phyloP scores from a whole-genome alignment of 108 stramenopile species.

The Cyclotella cryptica region DNA sequence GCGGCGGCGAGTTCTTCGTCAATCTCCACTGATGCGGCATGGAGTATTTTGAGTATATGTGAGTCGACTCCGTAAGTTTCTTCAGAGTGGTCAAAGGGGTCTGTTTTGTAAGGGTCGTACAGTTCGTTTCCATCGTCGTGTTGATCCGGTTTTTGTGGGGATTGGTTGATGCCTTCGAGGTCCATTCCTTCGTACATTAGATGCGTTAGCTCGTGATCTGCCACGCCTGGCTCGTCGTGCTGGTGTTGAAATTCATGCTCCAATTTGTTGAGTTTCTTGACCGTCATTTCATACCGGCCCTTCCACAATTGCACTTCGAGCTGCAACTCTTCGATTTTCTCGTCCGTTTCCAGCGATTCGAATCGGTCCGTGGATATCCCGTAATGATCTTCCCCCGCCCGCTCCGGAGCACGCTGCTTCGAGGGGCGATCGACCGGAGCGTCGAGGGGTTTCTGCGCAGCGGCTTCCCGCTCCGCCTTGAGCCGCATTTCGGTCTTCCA shows the following conservation, averaged over 20 bases:
- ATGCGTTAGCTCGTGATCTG: constrained; percentile 16
- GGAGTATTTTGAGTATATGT: constrained; percentile 60
- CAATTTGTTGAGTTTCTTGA: constrained; percentile 5
- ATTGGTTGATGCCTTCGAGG: constrained; percentile 13
- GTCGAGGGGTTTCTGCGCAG: neutral
- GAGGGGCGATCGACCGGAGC: neutral
- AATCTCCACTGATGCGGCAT: constrained; percentile 56
- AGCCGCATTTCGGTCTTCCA: neutral
- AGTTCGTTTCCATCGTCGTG: constrained; percentile 15
- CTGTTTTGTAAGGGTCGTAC: constrained; percentile 22
- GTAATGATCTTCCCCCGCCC: neutral
- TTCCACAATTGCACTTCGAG: constrained; percentile 28
- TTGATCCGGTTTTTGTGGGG: neutral
- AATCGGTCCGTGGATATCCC: neutral
- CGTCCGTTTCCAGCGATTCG: constrained; percentile 8
- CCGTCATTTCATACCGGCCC: constrained; percentile 35
- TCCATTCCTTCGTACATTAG: constrained; percentile 19
- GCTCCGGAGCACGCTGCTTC: neutral
- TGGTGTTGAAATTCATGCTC: neutral
- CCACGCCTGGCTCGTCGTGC: neutral
- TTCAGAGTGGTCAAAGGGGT: constrained; percentile 3
- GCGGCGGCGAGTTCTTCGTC: constrained; percentile 55
- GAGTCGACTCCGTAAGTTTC: constrained; percentile 44
- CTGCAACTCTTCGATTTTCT: constrained; percentile 31
- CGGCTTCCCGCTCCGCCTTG: neutral